Conservation (phyloP, 441 rosid species). For the Rhodomyrtus psidioides region DNA sequence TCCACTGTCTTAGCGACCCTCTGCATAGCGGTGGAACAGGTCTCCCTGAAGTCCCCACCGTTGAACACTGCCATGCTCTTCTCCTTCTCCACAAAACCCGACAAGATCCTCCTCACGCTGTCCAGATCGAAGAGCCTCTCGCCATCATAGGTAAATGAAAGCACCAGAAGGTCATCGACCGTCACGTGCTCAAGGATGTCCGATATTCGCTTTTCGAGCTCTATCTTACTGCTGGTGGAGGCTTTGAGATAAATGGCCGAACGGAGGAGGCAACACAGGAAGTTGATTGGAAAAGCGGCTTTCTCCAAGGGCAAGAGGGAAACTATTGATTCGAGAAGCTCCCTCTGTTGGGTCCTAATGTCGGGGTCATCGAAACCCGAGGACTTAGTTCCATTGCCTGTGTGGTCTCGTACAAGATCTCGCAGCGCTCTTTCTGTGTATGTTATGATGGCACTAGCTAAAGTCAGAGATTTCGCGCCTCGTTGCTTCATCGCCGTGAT, state of each 20-base stretch:
- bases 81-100: constrained; percentile 68
- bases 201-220: constrained; percentile 71
- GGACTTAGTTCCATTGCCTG: constrained; percentile 46
- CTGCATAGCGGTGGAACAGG: constrained; percentile 35
- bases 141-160: constrained; percentile 75
- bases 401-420: constrained; percentile 73
- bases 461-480: constrained; percentile 45
- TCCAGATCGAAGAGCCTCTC: constrained; percentile 71
- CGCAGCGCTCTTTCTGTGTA: constrained; percentile 75
- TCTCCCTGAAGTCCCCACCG: constrained; percentile 37
- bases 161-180: constrained; percentile 65
- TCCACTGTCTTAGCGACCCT: constrained; percentile 70
- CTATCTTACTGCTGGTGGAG: constrained; percentile 43
- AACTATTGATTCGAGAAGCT: constrained; percentile 59
- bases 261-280: constrained; percentile 87
- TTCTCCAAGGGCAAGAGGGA: constrained; percentile 62
- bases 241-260: constrained; percentile 58
- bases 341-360: constrained; percentile 35
- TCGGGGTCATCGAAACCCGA: constrained; percentile 20
- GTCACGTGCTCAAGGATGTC: constrained; percentile 65
- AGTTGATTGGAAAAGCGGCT: constrained; percentile 57
- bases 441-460: constrained; percentile 53
- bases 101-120: constrained; percentile 66
- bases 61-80: constrained; percentile 61
- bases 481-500: constrained; percentile 55